Percentiles rank a stretch among this genome's conserved stretches.
Evolutionary conservation across 495 filamentous ascomycete species (phyloP).

Genomic region (Neurospora sp.): DNA sequence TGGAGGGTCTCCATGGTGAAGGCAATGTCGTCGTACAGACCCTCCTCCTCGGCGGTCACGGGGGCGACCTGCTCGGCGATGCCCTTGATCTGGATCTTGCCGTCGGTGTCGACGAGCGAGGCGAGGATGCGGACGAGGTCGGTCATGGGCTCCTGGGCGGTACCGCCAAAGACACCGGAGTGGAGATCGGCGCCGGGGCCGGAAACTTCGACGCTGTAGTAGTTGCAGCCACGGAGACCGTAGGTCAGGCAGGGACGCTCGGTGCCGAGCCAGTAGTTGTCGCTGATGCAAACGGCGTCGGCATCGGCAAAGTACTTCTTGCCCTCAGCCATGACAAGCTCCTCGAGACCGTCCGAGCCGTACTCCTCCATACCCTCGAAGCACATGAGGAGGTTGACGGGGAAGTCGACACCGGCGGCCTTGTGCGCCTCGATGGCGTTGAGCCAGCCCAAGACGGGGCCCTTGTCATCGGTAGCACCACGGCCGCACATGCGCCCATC

Average conservation of each 20-base stretch:
- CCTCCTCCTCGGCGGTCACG: slow-evolving; percentile 73
- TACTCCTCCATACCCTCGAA: slow-evolving; percentile 99
- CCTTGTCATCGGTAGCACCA: slow-evolving; percentile 96
- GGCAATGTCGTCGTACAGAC: slow-evolving; percentile 72
- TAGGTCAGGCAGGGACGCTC: slow-evolving; percentile 98
- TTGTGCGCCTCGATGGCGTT: slow-evolving; percentile 97
- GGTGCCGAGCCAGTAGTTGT: slow-evolving; percentile 99
- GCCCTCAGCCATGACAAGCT: slow-evolving; percentile 80
- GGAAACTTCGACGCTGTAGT: slow-evolving; percentile 80
- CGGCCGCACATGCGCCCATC: slow-evolving; percentile 93
- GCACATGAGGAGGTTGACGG: slow-evolving; percentile 98
- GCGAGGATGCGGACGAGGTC: slow-evolving; percentile 75
- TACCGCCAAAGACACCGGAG: slow-evolving; percentile 91
- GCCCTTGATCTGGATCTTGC: slow-evolving; percentile 83
- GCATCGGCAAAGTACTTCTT: slow-evolving; percentile 89
- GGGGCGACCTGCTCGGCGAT: slow-evolving; percentile 86
- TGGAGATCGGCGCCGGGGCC: slow-evolving; percentile 92
- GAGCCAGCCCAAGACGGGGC: slow-evolving; percentile 93
- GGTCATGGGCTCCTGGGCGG: slow-evolving; percentile 96
- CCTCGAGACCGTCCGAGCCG: slow-evolving; percentile 91
- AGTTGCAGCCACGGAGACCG: slow-evolving; percentile 93
- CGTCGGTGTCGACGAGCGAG: slow-evolving; percentile 75
- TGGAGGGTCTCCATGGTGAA: slow-evolving; percentile 95
- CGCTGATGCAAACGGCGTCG: slow-evolving; percentile 95
- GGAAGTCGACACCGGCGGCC: slow-evolving; percentile 85